These are phyloP conservation scores for Colletotrichum horii DNA, from an alignment of 2,329 filamentous ascomycete species.

Conservation along the genomic window DNA sequence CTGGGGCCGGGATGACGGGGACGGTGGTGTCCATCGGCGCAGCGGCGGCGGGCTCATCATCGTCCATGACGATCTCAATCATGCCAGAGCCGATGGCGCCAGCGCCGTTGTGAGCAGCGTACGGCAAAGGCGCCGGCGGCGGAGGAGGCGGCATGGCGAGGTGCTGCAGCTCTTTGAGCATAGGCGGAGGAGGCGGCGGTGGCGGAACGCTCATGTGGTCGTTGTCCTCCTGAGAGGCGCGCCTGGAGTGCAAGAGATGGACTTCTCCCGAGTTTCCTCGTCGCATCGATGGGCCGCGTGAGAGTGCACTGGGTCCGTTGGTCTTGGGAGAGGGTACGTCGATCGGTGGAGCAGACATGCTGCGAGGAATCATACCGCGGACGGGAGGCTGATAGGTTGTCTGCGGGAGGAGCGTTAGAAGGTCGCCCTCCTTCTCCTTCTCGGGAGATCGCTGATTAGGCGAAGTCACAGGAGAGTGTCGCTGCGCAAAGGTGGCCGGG, in stretches of 20 bases:
- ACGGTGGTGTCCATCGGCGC: constrained; percentile 47
- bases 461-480: constrained; percentile 44
- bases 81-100: constrained; percentile 57
- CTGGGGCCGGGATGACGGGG: constrained; percentile 50
- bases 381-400: constrained; percentile 50
- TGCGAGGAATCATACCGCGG: constrained; percentile 57
- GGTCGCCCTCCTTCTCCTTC: constrained; percentile 33
- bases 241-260: constrained; percentile 36
- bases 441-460: constrained; percentile 37
- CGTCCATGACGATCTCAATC: constrained; percentile 72
- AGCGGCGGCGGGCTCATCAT: constrained; percentile 46
- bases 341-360: constrained; percentile 60
- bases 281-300: constrained; percentile 34
- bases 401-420: constrained; percentile 54
- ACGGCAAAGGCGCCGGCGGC: constrained; percentile 62
- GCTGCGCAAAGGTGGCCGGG: constrained; percentile 50
- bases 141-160: constrained; percentile 66
- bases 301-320: constrained; percentile 30
- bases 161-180: constrained; percentile 68
- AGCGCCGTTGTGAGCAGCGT: constrained; percentile 43
- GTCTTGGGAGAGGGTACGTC: constrained; percentile 43
- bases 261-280: constrained; percentile 42
- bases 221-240: constrained; percentile 23
- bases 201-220: constrained; percentile 52
- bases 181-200: constrained; percentile 56